A percentile compares a stretch with the other conserved stretches of the same genome.
phyloP scores from a whole-genome alignment of 495 filamentous ascomycete species.

The Letharia columbiana region DNA sequence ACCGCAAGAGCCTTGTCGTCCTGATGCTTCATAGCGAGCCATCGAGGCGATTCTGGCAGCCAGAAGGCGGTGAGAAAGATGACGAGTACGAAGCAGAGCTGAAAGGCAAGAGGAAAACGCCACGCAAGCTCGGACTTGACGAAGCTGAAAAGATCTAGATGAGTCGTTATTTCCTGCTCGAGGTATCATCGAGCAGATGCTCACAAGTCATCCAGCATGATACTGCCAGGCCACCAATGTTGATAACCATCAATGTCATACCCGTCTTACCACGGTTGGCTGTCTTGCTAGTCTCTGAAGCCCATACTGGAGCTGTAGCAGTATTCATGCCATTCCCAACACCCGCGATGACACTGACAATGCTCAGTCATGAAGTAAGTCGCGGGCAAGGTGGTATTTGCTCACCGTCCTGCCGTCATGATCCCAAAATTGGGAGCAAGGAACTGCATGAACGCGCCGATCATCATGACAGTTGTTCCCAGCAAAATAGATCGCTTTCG shows the following conservation, averaged over 20 bases:
- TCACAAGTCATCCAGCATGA: conserved; percentile 28
- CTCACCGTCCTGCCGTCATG: conserved; percentile 11
- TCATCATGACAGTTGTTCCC: conserved; percentile 9
- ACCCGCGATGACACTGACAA: conserved; percentile 13
- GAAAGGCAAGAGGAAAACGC: conserved; percentile 35
- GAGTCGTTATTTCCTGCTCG: conserved; percentile 29
- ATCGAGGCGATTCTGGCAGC: conserved; percentile 42
- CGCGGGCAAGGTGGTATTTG: background rate
- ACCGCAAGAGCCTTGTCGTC: conserved; percentile 34
- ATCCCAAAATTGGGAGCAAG: conserved; percentile 1
- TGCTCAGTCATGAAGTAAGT: background rate
- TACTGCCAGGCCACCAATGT: conserved; percentile 26
- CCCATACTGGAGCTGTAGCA: conserved; percentile 22
- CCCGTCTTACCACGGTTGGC: conserved; percentile 14
- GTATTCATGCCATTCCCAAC: conserved; percentile 22
- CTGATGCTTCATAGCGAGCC: conserved; percentile 37
- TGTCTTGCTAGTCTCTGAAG: conserved; percentile 22
- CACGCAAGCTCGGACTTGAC: conserved; percentile 26
- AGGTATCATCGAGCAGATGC: conserved; percentile 22
- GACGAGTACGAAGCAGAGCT: conserved; percentile 31
- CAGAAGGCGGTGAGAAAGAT: conserved; percentile 28
- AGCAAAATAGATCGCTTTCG: conserved; percentile 8
- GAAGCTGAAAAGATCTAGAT: conserved; percentile 20
- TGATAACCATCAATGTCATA: conserved; percentile 27
- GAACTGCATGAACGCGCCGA: conserved; percentile 8